Evolutionary conservation across 208 protist species (phyloP), one percentile per base, ranked within the genome.

Genomic region (Leishmania braziliensis): DNA sequence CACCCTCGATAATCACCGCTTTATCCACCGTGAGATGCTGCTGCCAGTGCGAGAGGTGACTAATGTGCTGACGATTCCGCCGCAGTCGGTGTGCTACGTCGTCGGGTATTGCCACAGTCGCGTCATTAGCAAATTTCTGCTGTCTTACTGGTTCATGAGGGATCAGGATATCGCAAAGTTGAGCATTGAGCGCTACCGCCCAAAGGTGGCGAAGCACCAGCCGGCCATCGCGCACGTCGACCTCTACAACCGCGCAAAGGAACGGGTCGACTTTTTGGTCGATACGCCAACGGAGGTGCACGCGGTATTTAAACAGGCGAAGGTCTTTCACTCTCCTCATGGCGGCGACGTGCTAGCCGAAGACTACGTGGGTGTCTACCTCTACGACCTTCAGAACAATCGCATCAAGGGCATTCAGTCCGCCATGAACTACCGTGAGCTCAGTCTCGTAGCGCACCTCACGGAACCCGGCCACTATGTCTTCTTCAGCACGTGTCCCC

Each of bases 391-490:
- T 20, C 79, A 88, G 60, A 79, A 93, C 76, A 83, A 86, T 29
- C 80, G 81, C 39, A 66, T 92, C 33, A 85, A 88, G 51, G 89
- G 89, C 43, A 80, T 87, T 12, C 80, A 72, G 10, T 77, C 85
- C 0, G 85, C 92, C 36, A 88, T 87, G 50, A 89, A 88, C 78
- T 95, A 89, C 84, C 88, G 90, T 50, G 92, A 95, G 68, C 87
- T 87, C 33, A 89, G 90, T 58, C 36, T 93, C 43, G 89, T 92
- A 23, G 70, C 88, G 16, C 74, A 85, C 14, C 74, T 95, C 14
- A 58, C 69, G 3, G 26, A 36, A 26, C 71, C 86, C 14, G 90
- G 88, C 5, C 84, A 83, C 33, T 92, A 94, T 71, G 75, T 83
- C 10, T 48, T 95, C 20, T 83, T 82, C 18, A 75, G 83, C 58